phyloP scores from a whole-genome alignment of 257 asterid species.

The Nicotiana attenuata region DNA sequence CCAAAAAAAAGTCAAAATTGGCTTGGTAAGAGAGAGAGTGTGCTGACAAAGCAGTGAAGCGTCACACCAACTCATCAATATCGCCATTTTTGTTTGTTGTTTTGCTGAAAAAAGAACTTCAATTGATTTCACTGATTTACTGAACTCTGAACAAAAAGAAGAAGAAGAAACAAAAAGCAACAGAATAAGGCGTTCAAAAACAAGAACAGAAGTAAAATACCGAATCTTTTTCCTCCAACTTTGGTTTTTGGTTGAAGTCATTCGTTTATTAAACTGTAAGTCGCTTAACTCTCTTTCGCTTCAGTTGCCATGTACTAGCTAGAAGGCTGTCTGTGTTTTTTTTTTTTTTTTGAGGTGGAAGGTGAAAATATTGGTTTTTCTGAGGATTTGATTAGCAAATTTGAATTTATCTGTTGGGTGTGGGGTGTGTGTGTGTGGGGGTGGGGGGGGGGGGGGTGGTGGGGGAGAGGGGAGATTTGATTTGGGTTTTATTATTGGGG shows the following conservation, averaged over 20 bases:
- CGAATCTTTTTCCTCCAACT: background rate
- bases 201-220: background rate
- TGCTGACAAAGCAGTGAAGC: too few species aligned
- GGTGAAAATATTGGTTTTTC: background rate
- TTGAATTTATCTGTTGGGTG: background rate
- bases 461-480: too few species aligned
- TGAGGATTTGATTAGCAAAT: background rate
- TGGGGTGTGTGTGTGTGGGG: too few species aligned
- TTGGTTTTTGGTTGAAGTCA: background rate
- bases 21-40: too few species aligned
- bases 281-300: background rate
- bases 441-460: too few species aligned
- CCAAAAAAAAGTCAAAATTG: too few species aligned
- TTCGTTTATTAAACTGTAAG: background rate
- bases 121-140: background rate
- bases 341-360: background rate
- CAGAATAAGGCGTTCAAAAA: background rate
- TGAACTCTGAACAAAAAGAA: background rate
- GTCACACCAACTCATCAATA: too few species aligned
- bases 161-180: background rate
- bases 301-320: background rate
- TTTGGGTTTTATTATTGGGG: too few species aligned
- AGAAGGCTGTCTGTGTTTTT: background rate
- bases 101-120: background rate
- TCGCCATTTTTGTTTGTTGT: too few species aligned